phyloP scores from a whole-genome alignment of 2,329 filamentous ascomycete genomes.

The Sporothrix phasma region DNA sequence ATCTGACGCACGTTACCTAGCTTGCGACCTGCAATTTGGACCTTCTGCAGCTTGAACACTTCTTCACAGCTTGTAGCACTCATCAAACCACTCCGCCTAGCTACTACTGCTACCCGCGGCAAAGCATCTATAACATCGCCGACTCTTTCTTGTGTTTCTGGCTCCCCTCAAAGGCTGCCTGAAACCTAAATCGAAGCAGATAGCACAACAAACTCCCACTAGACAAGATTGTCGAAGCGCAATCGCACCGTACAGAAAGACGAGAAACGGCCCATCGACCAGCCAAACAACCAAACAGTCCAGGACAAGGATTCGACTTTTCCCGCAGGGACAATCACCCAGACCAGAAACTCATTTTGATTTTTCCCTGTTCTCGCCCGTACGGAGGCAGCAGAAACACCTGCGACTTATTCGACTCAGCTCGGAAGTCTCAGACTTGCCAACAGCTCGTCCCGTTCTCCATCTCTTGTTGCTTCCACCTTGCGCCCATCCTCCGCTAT shows the following conservation, averaged over 20 bases:
- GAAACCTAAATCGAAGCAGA: neutral
- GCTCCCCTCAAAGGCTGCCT: neutral
- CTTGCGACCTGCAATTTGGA: neutral
- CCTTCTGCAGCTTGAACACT: neutral
- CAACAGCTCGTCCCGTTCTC: neutral
- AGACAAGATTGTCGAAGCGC: neutral
- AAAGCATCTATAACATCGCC: neutral
- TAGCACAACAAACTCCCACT: neutral
- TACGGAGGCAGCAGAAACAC: neutral
- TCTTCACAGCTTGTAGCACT: neutral
- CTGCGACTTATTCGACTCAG: neutral
- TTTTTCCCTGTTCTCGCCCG: neutral
- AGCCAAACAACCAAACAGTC: neutral
- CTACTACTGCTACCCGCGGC: slow-evolving; percentile 7
- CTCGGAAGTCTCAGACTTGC: neutral
- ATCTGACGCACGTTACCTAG: neutral
- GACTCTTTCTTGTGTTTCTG: neutral
- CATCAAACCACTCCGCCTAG: neutral
- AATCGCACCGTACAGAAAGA: neutral
- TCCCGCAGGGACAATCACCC: neutral
- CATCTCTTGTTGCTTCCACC: neutral
- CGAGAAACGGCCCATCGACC: neutral
- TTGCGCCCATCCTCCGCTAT: neutral
- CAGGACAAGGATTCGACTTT: neutral
- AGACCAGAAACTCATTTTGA: neutral